Conservation (phyloP, 495 filamentous ascomycete genomes). For the Parmelia sp. region DNA sequence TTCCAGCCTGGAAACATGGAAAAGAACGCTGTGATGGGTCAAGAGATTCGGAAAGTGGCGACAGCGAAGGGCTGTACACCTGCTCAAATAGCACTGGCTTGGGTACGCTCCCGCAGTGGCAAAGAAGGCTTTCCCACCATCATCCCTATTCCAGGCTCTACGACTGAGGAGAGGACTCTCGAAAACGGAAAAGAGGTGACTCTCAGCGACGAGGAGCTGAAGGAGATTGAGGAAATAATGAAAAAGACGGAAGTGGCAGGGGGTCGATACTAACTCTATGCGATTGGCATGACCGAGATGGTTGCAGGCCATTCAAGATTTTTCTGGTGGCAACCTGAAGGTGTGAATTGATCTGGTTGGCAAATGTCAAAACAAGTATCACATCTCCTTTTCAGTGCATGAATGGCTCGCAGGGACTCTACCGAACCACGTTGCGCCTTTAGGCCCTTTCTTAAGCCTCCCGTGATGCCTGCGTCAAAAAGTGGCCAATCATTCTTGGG, state of each 20-base stretch:
- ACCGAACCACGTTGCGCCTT: background rate
- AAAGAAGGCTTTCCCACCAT: slow-evolving; percentile 60
- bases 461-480: background rate
- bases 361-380: background rate
- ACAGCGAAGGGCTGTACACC: slow-evolving; percentile 62
- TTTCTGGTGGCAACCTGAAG: background rate
- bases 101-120: slow-evolving; percentile 53
- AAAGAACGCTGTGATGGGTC: slow-evolving; percentile 65
- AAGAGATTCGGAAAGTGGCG: slow-evolving; percentile 60
- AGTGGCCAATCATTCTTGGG: background rate
- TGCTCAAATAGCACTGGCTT: slow-evolving; percentile 71
- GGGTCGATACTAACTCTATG: slow-evolving; percentile 28
- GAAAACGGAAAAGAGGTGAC: slow-evolving; percentile 42
- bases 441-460: background rate
- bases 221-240: slow-evolving; percentile 41
- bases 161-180: slow-evolving; percentile 40
- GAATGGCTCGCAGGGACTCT: background rate
- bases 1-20: slow-evolving; percentile 66
- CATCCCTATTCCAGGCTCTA: slow-evolving; percentile 78
- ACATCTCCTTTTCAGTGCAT: background rate
- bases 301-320: background rate
- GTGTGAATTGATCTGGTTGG: background rate
- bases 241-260: slow-evolving; percentile 37
- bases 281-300: background rate
- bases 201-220: slow-evolving; percentile 39